Evolutionary conservation across 768 basidiomycete species (phyloP).

Genomic region (Termitomyces sp.): DNA sequence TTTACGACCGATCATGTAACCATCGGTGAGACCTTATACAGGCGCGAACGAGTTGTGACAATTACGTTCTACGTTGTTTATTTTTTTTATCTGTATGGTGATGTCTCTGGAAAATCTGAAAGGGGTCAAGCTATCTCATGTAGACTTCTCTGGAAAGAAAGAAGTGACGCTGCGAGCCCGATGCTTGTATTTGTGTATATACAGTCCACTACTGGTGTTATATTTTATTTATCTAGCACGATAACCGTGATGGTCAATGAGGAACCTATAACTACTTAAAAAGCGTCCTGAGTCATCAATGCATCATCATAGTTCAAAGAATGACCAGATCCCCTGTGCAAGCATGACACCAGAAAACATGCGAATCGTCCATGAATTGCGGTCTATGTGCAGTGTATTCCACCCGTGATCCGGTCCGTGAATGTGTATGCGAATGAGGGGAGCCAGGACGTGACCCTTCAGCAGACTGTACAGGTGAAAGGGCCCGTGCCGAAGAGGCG

Average conservation of each 20-base stretch:
- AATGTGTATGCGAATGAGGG: constrained; percentile 19
- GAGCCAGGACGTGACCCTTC: constrained; percentile 19
- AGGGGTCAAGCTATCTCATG: background rate
- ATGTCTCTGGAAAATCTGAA: background rate
- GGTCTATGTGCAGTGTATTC: constrained; percentile 35
- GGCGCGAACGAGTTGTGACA: background rate
- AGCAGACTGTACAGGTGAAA: constrained; percentile 48
- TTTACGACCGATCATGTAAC: constrained; percentile 5
- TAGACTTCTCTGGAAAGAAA: too few relatives aligned
- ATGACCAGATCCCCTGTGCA: constrained; percentile 81
- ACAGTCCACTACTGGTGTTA: background rate
- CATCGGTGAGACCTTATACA: background rate
- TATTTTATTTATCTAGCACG: background rate
- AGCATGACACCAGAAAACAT: constrained; percentile 85
- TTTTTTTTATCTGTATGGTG: background rate
- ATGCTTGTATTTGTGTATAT: background rate
- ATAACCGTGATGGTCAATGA: background rate
- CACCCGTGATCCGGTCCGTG: constrained; percentile 10
- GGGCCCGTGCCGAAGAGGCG: constrained; percentile 26
- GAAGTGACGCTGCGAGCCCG: background rate
- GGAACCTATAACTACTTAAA: background rate
- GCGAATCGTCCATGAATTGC: constrained; percentile 83
- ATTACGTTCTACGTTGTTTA: background rate
- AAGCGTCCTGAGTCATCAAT: background rate
- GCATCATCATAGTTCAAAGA: constrained; percentile 29